A percentile compares a stretch with the other conserved stretches of the same genome.
Evolutionary conservation across 2,329 filamentous ascomycete species (phyloP).

Genomic region (Hortaea sp.): DNA sequence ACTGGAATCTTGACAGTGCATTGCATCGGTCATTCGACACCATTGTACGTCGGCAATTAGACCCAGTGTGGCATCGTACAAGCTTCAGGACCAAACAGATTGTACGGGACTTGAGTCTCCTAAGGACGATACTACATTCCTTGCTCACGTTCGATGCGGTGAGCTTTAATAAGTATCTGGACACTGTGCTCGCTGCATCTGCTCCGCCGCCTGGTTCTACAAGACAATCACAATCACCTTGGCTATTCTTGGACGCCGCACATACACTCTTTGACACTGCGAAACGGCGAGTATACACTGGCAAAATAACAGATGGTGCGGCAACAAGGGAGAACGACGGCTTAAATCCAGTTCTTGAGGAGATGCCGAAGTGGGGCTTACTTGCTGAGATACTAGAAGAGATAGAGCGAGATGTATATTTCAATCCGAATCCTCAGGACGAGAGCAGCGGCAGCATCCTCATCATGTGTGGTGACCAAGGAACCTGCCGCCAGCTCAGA

Average conservation of each 20-base stretch:
- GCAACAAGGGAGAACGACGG: constrained; percentile 47
- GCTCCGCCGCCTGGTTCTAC: constrained; percentile 80
- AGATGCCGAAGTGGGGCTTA: constrained; percentile 86
- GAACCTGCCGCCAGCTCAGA: constrained; percentile 75
- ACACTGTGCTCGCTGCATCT: constrained; percentile 86
- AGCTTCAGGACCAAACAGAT: constrained; percentile 94
- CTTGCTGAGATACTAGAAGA: constrained; percentile 86
- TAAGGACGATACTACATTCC: constrained; percentile 70
- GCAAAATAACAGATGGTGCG: constrained; percentile 52
- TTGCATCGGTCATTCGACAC: constrained; percentile 86
- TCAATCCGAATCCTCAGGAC: constrained; percentile 65
- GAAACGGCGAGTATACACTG: constrained; percentile 75
- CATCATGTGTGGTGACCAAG: constrained; percentile 87
- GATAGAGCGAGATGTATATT: constrained; percentile 82
- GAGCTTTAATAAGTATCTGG: constrained; percentile 82
- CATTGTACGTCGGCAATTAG: constrained; percentile 77
- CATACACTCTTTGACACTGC: constrained; percentile 90
- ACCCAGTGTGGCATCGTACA: constrained; percentile 94
- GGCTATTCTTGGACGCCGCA: constrained; percentile 91
- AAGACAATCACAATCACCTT: constrained; percentile 81
- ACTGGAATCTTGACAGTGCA: constrained; percentile 92
- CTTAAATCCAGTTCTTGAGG: constrained; percentile 74
- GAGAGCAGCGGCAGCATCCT: constrained; percentile 86
- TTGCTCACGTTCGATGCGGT: constrained; percentile 82
- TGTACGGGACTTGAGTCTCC: constrained; percentile 73